Evolutionary conservation across 495 filamentous ascomycete species (phyloP).

Genomic region (Paragyromitra xinjiangensis): DNA sequence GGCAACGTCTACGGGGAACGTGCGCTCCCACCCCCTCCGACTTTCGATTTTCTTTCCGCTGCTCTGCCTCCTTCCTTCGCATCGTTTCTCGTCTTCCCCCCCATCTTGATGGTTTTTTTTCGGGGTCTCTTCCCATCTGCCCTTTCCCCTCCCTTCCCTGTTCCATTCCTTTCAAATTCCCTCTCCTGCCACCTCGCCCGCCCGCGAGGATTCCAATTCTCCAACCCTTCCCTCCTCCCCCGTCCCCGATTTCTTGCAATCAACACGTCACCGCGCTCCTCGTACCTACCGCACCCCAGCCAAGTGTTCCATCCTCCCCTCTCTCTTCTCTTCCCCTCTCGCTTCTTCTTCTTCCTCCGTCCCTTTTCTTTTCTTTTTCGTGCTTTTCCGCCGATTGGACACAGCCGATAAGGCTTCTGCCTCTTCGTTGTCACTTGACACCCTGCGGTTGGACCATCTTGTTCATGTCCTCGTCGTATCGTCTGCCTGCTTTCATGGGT

Average conservation of each 20-base stretch:
- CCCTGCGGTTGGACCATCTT: constrained; percentile 40
- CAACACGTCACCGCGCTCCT: constrained; percentile 50
- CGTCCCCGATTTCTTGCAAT: constrained; percentile 43
- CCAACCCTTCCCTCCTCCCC: constrained; percentile 2
- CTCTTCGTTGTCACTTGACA: constrained; percentile 48
- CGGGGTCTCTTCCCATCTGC: constrained; percentile 54
- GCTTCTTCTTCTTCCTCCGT: constrained; percentile 27
- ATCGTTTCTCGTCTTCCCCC: constrained; percentile 31
- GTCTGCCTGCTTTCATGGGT: constrained; percentile 16
- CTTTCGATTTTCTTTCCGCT: constrained; percentile 34
- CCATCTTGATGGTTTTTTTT: constrained; percentile 50
- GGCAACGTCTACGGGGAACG: constrained; percentile 43
- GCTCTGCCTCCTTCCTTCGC: constrained; percentile 33
- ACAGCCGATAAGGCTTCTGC: constrained; percentile 42
- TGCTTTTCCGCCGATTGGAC: constrained; percentile 48
- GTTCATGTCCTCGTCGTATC: constrained; percentile 27
- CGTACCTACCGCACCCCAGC: constrained; percentile 14
- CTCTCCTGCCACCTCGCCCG: constrained; percentile 37
- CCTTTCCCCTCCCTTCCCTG: constrained; percentile 49
- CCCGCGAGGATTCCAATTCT: constrained; percentile 29
- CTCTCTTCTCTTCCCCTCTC: constrained; percentile 7
- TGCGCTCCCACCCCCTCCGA: constrained; percentile 34
- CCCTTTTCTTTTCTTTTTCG: constrained; percentile 46
- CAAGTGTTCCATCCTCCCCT: constrained; percentile 13
- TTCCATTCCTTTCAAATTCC: constrained; percentile 19